phyloP scores from a whole-genome alignment of 768 basidiomycete species.

The Myochromella boudieri region DNA sequence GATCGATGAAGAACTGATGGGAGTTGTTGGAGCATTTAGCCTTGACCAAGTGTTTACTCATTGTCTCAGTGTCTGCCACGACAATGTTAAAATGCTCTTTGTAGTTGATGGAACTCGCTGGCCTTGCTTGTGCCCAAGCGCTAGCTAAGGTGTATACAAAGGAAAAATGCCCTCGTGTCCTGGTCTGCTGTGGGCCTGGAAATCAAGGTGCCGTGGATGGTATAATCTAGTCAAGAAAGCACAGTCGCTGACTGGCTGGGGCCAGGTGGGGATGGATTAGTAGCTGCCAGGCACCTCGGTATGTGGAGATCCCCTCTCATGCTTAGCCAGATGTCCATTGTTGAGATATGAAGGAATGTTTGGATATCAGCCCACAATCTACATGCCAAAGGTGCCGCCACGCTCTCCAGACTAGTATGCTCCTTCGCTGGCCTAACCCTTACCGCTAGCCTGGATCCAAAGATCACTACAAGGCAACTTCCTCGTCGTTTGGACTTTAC shows the following conservation, averaged over 20 bases:
- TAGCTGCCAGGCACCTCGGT: slow-evolving; percentile 94
- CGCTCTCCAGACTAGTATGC: background rate
- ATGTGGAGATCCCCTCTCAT: slow-evolving; percentile 20
- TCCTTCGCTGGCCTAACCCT: background rate
- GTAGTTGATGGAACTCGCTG: slow-evolving; percentile 95
- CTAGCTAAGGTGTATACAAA: slow-evolving; percentile 75
- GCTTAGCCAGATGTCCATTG: background rate
- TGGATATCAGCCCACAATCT: slow-evolving; percentile 85
- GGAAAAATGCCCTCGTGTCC: slow-evolving; percentile 68
- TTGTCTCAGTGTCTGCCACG: background rate
- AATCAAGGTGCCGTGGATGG: slow-evolving; percentile 65
- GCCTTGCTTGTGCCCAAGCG: slow-evolving; percentile 89
- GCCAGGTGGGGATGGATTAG: slow-evolving; percentile 87
- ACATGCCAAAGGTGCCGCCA: slow-evolving; percentile 81
- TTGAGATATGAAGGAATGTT: slow-evolving; percentile 67
- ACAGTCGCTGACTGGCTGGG: background rate
- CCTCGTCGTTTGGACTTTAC: background rate
- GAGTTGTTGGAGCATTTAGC: slow-evolving; percentile 83
- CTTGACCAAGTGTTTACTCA: slow-evolving; percentile 76
- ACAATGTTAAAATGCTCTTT: background rate
- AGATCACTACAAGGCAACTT: slow-evolving; percentile 80
- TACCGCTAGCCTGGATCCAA: slow-evolving; percentile 79
- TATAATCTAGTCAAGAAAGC: too few relatives aligned
- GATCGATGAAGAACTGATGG: slow-evolving; percentile 97
- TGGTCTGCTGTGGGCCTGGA: slow-evolving; percentile 97